A percentile compares a stretch with the other conserved stretches of the same genome.
Evolutionary conservation across 2,329 filamentous ascomycete genomes (phyloP).

Genomic region (Venturia asperata): DNA sequence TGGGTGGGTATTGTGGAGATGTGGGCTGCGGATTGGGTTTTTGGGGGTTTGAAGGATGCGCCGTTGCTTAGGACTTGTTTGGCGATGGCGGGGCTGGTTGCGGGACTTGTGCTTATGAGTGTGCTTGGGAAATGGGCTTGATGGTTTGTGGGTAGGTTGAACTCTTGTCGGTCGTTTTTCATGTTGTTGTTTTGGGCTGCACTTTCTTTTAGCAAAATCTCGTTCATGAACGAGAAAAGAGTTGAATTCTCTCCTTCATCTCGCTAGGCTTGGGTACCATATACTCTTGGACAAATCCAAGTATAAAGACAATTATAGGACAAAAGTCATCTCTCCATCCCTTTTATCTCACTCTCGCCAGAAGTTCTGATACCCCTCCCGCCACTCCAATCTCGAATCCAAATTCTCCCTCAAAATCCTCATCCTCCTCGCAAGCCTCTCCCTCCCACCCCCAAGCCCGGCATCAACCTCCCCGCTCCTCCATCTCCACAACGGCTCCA

Average conservation of each 20-base stretch:
- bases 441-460: background rate
- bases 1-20: conserved; percentile 78
- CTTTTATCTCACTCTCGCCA: background rate
- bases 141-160: background rate
- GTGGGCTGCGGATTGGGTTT: conserved; percentile 69
- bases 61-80: conserved; percentile 42
- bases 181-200: too few relatives aligned
- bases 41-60: conserved; percentile 44
- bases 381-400: background rate
- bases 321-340: background rate
- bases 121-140: conserved; percentile 66
- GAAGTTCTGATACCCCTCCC: background rate
- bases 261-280: background rate
- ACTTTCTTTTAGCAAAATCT: too few relatives aligned
- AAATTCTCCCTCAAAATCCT: background rate
- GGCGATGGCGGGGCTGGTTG: conserved; percentile 49
- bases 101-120: conserved; percentile 63
- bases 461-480: background rate
- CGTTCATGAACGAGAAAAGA: too few relatives aligned
- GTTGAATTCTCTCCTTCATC: too few relatives aligned
- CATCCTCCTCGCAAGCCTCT: background rate
- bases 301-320: background rate
- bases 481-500: background rate
- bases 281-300: background rate
- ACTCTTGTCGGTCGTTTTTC: too few relatives aligned